Base-by-base conservation (phyloP, 140 eudicot species). In the Cichorium intybus region DNA sequence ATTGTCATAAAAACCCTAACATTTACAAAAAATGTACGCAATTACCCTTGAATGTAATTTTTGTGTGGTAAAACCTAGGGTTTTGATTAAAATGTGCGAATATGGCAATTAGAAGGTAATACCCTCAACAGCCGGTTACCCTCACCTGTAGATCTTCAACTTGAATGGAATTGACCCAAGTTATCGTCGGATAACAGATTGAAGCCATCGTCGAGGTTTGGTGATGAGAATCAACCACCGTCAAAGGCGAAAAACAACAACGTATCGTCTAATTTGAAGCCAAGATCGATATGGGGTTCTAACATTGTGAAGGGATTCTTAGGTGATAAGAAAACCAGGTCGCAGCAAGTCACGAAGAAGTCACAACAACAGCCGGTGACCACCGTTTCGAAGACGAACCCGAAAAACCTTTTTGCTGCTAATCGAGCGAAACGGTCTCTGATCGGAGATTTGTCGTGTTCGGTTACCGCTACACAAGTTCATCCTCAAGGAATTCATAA, bases 251-350 rank as follows among this genome's bases (percentile, higher is more conserved):
- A 54, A 61, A 77, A 72, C 41, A 61, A 66, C 67, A 74, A 60
- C 64, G 71, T 52, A 31, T 66, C 80, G n/a, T 55, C 87, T 0
- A 73, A 64, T 64, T 34, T 73, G 43, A 84, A 82, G 66, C 80
- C 81, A 15, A 77, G 77, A 46, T 82, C 96, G 69, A 81, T 87
- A 0, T 88, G 96, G 96, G 96, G 96, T 23, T 82, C 94, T 0
- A 75, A 88, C 27, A 76, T 88, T 14, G 96, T 85, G 34, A 88
- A 88, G 55, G 96, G 96, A 0, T 82, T 88, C 24, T 79, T 94
- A 20, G 90, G 74, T 35, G 96, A 85, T 20, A 85, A 77, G 74
- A 88, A 82, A 60, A 55, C 85, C 21, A 79, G 77, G 51, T n/a
- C 68, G 41, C 85, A 77, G 24, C 58, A 71, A 31, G 39, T 60